Percentiles rank a stretch among this genome's conserved stretches.
Conservation (phyloP, 2,329 filamentous ascomycete species). For the Cyphellophora europaea region DNA sequence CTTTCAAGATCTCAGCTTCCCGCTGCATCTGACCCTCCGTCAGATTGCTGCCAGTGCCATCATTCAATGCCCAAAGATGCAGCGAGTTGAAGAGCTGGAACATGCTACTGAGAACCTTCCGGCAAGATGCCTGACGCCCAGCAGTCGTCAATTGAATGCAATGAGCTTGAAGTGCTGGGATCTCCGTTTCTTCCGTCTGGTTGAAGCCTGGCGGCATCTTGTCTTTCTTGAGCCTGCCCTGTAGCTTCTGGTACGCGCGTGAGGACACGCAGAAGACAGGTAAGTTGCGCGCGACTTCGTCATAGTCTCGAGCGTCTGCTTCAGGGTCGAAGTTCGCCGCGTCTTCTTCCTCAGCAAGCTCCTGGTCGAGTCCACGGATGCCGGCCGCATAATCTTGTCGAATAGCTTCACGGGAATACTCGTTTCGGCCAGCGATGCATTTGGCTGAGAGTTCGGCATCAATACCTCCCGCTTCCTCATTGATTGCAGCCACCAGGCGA, state of each 20-base stretch:
- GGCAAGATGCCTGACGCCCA: slow-evolving; percentile 34
- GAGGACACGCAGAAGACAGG: slow-evolving; percentile 58
- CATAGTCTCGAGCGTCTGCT: slow-evolving; percentile 48
- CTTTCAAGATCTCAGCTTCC: slow-evolving; percentile 31
- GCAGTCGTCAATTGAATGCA: slow-evolving; percentile 49
- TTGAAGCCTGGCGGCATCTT: slow-evolving; percentile 43
- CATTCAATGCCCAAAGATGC: slow-evolving; percentile 39
- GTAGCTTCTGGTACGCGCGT: slow-evolving; percentile 54
- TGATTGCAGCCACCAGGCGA: slow-evolving; percentile 20
- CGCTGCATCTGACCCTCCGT: slow-evolving; percentile 28
- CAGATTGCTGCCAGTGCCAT: slow-evolving; percentile 31
- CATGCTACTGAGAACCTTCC: slow-evolving; percentile 43
- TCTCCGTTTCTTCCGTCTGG: slow-evolving; percentile 45
- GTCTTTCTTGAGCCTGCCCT: slow-evolving; percentile 46
- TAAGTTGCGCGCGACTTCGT: slow-evolving; percentile 44
- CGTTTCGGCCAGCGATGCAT: slow-evolving; percentile 48
- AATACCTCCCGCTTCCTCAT: slow-evolving; percentile 23
- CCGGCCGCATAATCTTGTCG: slow-evolving; percentile 51
- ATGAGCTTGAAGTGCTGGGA: slow-evolving; percentile 50
- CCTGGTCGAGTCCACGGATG: slow-evolving; percentile 51
- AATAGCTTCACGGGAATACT: slow-evolving; percentile 46
- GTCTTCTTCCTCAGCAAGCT: slow-evolving; percentile 43
- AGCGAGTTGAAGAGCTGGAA: slow-evolving; percentile 45
- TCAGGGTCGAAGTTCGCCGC: slow-evolving; percentile 47
- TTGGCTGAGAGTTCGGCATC: slow-evolving; percentile 21